phyloP scores from a whole-genome alignment of 1,284 basidiomycete species.

The Ganoderma resinaceum region DNA sequence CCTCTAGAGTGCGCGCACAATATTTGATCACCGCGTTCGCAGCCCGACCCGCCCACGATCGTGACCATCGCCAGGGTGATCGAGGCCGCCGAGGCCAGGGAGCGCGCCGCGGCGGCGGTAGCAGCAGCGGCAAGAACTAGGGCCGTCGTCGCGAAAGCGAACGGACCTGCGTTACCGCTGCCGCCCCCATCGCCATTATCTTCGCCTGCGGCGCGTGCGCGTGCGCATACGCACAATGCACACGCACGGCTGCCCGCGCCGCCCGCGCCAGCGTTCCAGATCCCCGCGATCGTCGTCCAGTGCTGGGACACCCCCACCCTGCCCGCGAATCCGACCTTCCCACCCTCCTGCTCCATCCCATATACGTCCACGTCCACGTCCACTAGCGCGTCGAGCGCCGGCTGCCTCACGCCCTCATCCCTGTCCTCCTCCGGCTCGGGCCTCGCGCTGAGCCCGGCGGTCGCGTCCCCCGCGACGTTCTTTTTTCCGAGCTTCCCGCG shows the following conservation, averaged over 20 bases:
- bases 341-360: slow-evolving; percentile 5
- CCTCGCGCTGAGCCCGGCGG: not conserved
- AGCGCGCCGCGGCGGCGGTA: slow-evolving; percentile 1
- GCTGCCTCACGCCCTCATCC: not conserved
- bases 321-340: not conserved
- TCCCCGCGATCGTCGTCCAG: slow-evolving; percentile 6
- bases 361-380: not conserved
- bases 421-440: not conserved
- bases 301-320: not conserved
- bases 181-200: no score
- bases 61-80: not conserved
- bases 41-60: slow-evolving; percentile 12
- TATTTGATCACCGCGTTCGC: no score
- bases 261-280: not conserved
- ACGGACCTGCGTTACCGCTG: not conserved
- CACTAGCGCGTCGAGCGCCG: not conserved
- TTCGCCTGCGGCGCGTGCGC: no score
- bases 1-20: not conserved
- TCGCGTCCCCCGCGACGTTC: slow-evolving; percentile 1
- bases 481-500: slow-evolving; percentile 1
- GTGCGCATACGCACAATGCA: no score
- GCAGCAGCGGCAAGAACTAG: not conserved
- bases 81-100: slow-evolving; percentile 4
- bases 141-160: not conserved
- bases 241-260: not conserved